Conservation (phyloP, 2,329 filamentous ascomycete species). For the Dothideomycetes sp. region DNA sequence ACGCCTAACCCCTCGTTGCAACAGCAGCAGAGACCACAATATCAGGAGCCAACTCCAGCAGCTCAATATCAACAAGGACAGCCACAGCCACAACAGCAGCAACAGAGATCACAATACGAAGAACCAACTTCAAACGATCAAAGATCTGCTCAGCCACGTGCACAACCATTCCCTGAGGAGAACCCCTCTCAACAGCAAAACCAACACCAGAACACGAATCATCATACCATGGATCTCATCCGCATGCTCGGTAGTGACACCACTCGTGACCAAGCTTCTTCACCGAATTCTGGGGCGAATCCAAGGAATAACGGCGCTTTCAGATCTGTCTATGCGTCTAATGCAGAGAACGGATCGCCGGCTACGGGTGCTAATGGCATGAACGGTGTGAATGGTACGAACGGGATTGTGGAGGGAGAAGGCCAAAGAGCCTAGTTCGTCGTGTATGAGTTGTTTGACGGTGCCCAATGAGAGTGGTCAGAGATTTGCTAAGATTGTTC, state of each 20-base stretch:
- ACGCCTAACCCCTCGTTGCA: not conserved
- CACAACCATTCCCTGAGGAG: not conserved
- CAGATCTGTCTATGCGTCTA: not conserved
- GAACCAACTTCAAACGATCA: not conserved
- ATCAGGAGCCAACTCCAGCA: not conserved
- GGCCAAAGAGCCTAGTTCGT: conserved; percentile 7
- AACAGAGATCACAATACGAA: not conserved
- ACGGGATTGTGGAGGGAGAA: not conserved
- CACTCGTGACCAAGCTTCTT: not conserved
- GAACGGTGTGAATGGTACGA: too few relatives aligned
- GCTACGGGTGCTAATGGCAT: not conserved
- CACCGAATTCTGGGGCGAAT: not conserved
- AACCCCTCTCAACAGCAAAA: not conserved
- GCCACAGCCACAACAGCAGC: not conserved
- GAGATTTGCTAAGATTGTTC: too few relatives aligned
- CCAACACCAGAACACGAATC: conserved; percentile 1
- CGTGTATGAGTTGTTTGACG: too few relatives aligned
- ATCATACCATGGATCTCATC: conserved; percentile 8
- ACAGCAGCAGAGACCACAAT: not conserved
- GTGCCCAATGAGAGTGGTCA: too few relatives aligned
- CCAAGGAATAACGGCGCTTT: conserved; percentile 12
- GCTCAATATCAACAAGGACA: not conserved
- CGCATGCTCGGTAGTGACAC: conserved; percentile 3
- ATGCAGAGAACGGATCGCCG: not conserved
- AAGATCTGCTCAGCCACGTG: not conserved